These are phyloP conservation scores for Colletotrichum cereale DNA, from an alignment of 2,329 filamentous ascomycete genomes.

Conservation along the genomic window DNA sequence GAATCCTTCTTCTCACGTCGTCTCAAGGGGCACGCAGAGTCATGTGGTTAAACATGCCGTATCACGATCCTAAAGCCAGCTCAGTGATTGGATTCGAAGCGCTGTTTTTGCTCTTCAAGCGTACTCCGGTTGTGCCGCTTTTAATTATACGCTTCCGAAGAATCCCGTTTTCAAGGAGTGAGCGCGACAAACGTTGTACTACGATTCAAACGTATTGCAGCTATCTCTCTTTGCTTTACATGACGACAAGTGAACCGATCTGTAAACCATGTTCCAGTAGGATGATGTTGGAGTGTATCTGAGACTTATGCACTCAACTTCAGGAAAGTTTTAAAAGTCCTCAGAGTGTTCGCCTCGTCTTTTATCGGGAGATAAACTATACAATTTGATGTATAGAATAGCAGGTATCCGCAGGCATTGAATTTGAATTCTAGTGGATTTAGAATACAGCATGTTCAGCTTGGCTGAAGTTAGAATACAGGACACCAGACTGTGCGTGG, in stretches of 20 bases:
- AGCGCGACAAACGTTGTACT: background rate
- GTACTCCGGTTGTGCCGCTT: background rate
- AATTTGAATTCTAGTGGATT: background rate
- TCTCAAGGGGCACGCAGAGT: background rate
- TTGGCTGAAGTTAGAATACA: too few species aligned
- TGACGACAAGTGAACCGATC: background rate
- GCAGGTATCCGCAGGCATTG: background rate
- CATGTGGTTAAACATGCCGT: background rate
- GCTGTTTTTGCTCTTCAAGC: background rate
- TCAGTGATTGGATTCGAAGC: background rate
- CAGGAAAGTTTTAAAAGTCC: background rate
- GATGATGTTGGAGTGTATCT: background rate
- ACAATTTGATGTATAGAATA: background rate
- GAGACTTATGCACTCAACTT: background rate
- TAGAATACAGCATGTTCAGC: background rate
- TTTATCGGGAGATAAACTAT: too few species aligned
- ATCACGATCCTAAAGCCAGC: background rate
- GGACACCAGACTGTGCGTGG: background rate
- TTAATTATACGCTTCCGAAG: background rate
- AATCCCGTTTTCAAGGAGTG: background rate
- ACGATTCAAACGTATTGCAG: background rate
- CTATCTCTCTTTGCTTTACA: background rate
- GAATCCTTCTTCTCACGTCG: background rate
- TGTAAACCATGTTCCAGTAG: background rate
- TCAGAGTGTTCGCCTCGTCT: background rate